phyloP scores from a whole-genome alignment of 73 alveolate species.

The Symbiodinium pilosum region DNA sequence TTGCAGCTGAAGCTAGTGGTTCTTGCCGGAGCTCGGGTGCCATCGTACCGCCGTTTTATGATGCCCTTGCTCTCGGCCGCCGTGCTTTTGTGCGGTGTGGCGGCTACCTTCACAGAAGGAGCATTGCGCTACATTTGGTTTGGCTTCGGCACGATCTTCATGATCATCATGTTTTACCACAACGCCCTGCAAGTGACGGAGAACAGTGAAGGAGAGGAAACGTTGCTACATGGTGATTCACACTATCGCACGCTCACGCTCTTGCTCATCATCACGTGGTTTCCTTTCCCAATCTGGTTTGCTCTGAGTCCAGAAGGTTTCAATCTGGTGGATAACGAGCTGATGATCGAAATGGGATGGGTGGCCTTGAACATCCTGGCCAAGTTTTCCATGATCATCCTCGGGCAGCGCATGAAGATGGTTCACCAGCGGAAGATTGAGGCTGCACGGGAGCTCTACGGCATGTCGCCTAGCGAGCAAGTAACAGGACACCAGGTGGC shows the following conservation, averaged over 20 bases:
- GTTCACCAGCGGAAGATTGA: constrained; percentile 73
- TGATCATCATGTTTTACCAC: constrained; percentile 63
- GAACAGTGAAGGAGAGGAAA: constrained; percentile 67
- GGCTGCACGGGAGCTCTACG: constrained; percentile 76
- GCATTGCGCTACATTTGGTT: constrained; percentile 79
- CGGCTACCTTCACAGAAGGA: constrained; percentile 72
- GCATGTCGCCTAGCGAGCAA: not conserved
- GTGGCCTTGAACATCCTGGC: constrained; percentile 35
- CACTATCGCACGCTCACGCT: constrained; percentile 78
- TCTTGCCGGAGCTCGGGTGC: constrained; percentile 26
- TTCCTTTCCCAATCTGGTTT: constrained; percentile 92
- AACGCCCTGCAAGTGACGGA: constrained; percentile 50
- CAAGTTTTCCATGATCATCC: constrained; percentile 50
- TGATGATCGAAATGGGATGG: constrained; percentile 85
- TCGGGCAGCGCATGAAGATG: constrained; percentile 92
- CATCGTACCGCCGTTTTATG: not conserved
- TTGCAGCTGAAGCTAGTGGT: constrained; percentile 91
- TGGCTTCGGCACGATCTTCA: constrained; percentile 44
- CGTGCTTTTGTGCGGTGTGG: constrained; percentile 52
- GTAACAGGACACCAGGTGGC: not conserved
- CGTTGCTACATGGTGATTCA: constrained; percentile 52
- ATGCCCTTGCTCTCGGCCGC: constrained; percentile 78
- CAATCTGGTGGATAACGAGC: constrained; percentile 2
- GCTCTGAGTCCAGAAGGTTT: constrained; percentile 48
- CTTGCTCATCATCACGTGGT: constrained; percentile 68